These are phyloP conservation scores for Aureobasidium mangrovei DNA, from an alignment of 2,329 filamentous ascomycete species.

Conservation along the genomic window DNA sequence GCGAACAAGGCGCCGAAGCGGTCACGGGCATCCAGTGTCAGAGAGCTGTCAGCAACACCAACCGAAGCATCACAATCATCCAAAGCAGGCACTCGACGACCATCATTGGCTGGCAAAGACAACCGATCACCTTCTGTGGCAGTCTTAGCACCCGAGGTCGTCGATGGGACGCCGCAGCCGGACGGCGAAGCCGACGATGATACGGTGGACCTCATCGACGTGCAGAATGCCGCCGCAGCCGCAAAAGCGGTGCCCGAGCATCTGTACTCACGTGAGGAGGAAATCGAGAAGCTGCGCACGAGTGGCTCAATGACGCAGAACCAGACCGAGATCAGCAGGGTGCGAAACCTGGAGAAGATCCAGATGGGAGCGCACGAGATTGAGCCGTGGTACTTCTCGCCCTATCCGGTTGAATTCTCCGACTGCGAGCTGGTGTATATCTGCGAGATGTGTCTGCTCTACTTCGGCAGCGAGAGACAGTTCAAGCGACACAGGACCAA, in stretches of 20 bases:
- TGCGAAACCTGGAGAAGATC: slow-evolving; percentile 86
- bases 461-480: slow-evolving; percentile 73
- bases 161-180: slow-evolving; percentile 40
- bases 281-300: slow-evolving; percentile 91
- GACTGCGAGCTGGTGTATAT: slow-evolving; percentile 89
- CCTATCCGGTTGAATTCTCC: slow-evolving; percentile 82
- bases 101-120: slow-evolving; percentile 53
- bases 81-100: slow-evolving; percentile 35
- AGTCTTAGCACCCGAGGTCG: slow-evolving; percentile 37
- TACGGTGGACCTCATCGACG: slow-evolving; percentile 43
- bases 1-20: slow-evolving; percentile 40
- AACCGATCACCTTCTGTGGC: slow-evolving; percentile 43
- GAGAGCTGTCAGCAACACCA: slow-evolving; percentile 48
- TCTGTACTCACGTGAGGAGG: slow-evolving; percentile 69
- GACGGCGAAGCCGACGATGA: slow-evolving; percentile 47
- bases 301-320: slow-evolving; percentile 99
- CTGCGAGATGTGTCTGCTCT: slow-evolving; percentile 92
- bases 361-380: slow-evolving; percentile 90
- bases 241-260: slow-evolving; percentile 45
- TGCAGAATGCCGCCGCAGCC: slow-evolving; percentile 43
- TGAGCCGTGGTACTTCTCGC: slow-evolving; percentile 98
- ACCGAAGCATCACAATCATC: slow-evolving; percentile 38
- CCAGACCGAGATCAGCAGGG: slow-evolving; percentile 89
- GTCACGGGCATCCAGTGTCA: slow-evolving; percentile 30
- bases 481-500: slow-evolving; percentile 82